A percentile compares a stretch with the other conserved stretches of the same genome.
Evolutionary conservation across 345 rosid genomes (phyloP).

Genomic region (Hibiscus syriacus): DNA sequence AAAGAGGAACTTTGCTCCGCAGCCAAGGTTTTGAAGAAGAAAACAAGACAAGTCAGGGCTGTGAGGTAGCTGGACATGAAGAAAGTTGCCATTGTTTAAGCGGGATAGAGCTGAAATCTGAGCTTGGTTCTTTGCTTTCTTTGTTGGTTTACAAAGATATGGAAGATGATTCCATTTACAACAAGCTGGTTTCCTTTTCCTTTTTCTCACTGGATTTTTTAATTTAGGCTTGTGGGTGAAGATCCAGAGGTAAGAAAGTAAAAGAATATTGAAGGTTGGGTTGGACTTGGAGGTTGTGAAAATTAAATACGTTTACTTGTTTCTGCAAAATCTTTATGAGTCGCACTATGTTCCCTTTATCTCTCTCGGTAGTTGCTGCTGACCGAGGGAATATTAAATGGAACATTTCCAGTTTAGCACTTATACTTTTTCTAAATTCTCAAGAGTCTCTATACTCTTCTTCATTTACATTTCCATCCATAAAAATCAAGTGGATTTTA

Average conservation of each 20-base stretch:
- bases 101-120: conserved; percentile 24
- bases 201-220: not conserved
- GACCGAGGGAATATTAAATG: conserved; percentile 38
- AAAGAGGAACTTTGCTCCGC: conserved; percentile 41
- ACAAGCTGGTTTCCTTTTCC: not conserved
- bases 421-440: not conserved
- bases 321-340: conserved; percentile 28
- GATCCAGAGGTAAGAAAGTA: conserved; percentile 21
- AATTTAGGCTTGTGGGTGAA: conserved; percentile 18
- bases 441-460: not conserved
- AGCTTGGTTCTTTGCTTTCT: not conserved
- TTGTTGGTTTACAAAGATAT: conserved; percentile 22
- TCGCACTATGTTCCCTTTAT: conserved; percentile 23
- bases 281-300: conserved; percentile 46
- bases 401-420: conserved; percentile 25
- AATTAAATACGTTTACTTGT: conserved; percentile 40
- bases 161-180: conserved; percentile 28
- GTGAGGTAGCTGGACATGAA: conserved; percentile 25
- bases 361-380: conserved; percentile 32
- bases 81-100: conserved; percentile 43
- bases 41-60: conserved; percentile 21
- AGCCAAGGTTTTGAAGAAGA: conserved; percentile 23
- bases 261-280: conserved; percentile 14
- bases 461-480: not conserved
- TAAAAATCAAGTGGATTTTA: not conserved